Evolutionary conservation across 2,329 filamentous ascomycete genomes (phyloP).

Genomic region (Diplodia scrobiculata): DNA sequence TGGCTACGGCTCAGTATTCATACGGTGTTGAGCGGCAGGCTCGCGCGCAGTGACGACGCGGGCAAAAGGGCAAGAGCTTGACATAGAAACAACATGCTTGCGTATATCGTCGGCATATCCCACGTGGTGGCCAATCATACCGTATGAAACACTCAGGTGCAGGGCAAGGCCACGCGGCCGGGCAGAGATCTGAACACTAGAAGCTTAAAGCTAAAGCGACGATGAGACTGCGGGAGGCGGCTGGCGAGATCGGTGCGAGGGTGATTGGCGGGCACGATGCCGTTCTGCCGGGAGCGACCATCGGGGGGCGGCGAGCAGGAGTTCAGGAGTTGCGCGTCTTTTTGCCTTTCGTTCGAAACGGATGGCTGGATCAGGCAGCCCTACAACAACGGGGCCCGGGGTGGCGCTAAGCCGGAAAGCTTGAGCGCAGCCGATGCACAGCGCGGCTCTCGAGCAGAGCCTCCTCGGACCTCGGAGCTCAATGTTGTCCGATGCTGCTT

Average conservation of each 20-base stretch:
- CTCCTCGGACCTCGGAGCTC: constrained; percentile 8
- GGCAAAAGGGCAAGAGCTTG: neutral
- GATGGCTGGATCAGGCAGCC: neutral
- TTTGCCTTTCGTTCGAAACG: constrained; percentile 4
- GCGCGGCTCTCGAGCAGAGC: neutral
- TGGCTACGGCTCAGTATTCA: constrained; percentile 1
- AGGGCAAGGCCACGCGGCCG: neutral
- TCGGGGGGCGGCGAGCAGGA: neutral
- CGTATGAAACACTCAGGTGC: neutral
- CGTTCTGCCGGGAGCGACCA: neutral
- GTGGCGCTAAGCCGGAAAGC: constrained; percentile 21
- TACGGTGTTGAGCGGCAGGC: neutral
- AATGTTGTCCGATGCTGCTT: constrained; percentile 2
- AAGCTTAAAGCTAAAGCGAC: neutral
- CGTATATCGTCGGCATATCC: constrained; percentile 16
- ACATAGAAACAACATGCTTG: neutral
- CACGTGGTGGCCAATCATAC: constrained; percentile 1
- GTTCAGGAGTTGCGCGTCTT: constrained; percentile 7
- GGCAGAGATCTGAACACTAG: neutral
- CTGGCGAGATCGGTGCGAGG: constrained; percentile 1
- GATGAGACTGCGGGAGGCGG: neutral
- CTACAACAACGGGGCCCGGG: neutral
- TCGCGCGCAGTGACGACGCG: neutral
- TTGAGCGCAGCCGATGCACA: constrained; percentile 3
- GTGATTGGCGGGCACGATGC: constrained; percentile 6